Evolutionary conservation across 305 asterid species (phyloP).

Genomic region (Fraxinus ornus): DNA sequence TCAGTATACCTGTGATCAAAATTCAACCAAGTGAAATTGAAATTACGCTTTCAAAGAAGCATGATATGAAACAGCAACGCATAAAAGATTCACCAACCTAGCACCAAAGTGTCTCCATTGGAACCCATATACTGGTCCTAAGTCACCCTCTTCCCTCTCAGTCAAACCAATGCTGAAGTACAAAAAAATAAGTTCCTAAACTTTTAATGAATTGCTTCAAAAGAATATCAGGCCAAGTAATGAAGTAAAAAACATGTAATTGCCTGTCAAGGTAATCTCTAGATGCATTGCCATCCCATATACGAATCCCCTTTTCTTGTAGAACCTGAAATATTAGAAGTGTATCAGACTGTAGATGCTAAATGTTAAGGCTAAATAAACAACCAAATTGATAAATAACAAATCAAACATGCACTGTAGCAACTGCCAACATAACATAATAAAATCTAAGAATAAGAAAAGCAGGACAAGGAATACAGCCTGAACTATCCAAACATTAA

Average conservation of each 20-base stretch:
- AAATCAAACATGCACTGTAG: neutral
- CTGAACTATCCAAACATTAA: constrained; percentile 17
- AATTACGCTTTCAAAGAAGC: neutral
- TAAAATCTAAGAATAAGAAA: neutral
- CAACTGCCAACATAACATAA: constrained; percentile 15
- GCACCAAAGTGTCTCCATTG: constrained; percentile 99
- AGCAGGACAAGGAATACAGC: neutral
- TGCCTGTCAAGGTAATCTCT: constrained; percentile 85
- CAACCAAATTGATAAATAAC: neutral
- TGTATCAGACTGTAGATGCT: neutral
- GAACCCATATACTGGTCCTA: constrained; percentile 90
- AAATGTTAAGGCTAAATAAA: neutral
- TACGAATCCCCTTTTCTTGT: constrained; percentile 77
- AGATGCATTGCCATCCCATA: constrained; percentile 98
- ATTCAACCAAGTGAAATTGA: neutral
- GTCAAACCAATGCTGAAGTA: constrained; percentile 61
- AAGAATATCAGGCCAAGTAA: constrained; percentile 21
- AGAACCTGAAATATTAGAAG: constrained; percentile 44
- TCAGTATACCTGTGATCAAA: constrained; percentile 60
- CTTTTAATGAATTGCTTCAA: neutral
- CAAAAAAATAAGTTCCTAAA: neutral
- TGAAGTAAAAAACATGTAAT: constrained; percentile 15
- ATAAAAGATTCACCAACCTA: constrained; percentile 41
- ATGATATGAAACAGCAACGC: neutral
- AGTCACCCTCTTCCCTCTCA: constrained; percentile 86